phyloP scores from a whole-genome alignment of 192 early-diverging fungal species.

The Backusella luteola region DNA sequence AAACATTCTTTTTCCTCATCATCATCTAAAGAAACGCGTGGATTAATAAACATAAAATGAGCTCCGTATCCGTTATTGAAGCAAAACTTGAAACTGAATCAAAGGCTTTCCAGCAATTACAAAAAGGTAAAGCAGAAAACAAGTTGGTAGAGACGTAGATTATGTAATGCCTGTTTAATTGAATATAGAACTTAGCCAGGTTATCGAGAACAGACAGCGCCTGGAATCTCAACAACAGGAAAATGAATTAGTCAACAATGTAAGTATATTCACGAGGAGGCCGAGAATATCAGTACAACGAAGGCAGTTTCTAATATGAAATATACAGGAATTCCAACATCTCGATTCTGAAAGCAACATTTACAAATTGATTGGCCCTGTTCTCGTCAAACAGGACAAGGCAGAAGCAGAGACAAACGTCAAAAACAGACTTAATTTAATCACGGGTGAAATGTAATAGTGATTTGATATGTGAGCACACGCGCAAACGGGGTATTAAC shows the following conservation, averaged over 20 bases:
- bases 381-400: slow-evolving; percentile 91
- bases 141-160: background rate
- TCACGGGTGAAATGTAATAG: slow-evolving; percentile 80
- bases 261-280: slow-evolving; percentile 29
- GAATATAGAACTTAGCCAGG: slow-evolving; percentile 68
- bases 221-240: slow-evolving; percentile 96
- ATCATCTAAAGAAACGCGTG: background rate
- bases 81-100: slow-evolving; percentile 70
- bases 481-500: background rate
- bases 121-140: slow-evolving; percentile 53
- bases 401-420: slow-evolving; percentile 86
- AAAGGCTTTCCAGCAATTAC: slow-evolving; percentile 68
- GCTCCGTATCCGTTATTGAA: slow-evolving; percentile 47
- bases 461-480: background rate
- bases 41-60: slow-evolving; percentile 8
- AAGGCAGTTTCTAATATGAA: background rate
- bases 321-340: slow-evolving; percentile 78
- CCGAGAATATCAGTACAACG: background rate
- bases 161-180: background rate
- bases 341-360: slow-evolving; percentile 81
- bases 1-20: background rate
- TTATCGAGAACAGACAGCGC: slow-evolving; percentile 71
- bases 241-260: slow-evolving; percentile 88
- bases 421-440: slow-evolving; percentile 92
- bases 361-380: slow-evolving; percentile 96